Base-by-base conservation (phyloP, 2,329 filamentous ascomycete genomes). In the Pseudogymnoascus sp. region DNA sequence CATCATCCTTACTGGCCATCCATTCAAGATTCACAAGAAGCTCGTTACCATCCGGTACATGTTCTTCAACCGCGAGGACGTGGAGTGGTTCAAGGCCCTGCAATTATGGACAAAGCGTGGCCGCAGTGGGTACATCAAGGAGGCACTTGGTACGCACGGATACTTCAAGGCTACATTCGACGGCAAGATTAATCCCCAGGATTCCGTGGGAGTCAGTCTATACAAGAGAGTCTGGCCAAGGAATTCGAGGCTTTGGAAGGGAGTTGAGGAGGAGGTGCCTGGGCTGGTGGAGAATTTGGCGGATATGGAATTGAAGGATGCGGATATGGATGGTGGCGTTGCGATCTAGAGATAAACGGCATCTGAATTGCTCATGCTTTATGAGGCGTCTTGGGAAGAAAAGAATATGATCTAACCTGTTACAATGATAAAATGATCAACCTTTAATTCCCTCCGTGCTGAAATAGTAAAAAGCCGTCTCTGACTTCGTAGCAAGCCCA, bases 151-250 rank as follows among this genome's bases (percentile, higher is more conserved):
- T 70, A 99, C 95, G 37, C 95, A 99, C 76, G 95, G 95, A n/a
- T 99, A 99, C 79, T 97, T 97, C 84, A 99, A 99, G 82, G 95
- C 95, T 11, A 97, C 89, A 1, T 99, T 99, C 78, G 96, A 99
- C 74, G 91, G 88, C 11, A 90, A 89, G 74, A 93, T 99, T 75
- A 97, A 97, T 76, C 93, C 95, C 1, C 90, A 97, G 77, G 95
- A 99, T 77, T 87, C 92, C 2, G 86, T 99, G 56, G 95, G 91
- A 60, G 89, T 97, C 67, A 96, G 91, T 77, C 74, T 95, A 72
- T 95, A 93, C 74, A 95, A 95, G 82, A 80, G 90, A 21, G 86
- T 93, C 65, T 95, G 88, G 82, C 95, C 95, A 6, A 82, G 93
- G 64, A 81, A 81, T 66, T 86, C 91, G 16, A 72, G 72, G 53